These are phyloP conservation scores for Ustilago curta DNA, from an alignment of 1,284 basidiomycete species.

Conservation along the genomic window DNA sequence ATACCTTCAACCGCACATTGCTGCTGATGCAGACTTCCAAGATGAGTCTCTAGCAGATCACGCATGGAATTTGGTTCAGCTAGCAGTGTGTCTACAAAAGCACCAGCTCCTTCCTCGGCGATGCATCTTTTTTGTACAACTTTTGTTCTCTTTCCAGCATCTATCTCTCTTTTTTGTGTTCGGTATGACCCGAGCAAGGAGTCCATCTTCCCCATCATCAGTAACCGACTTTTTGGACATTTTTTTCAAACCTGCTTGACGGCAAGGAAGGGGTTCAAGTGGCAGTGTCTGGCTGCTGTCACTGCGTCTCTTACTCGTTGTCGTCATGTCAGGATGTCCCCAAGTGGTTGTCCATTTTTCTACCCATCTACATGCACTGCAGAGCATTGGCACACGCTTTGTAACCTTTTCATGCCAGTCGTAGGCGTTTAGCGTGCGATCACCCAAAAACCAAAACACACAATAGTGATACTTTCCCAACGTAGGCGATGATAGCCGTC, in stretches of 20 bases:
- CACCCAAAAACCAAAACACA: constrained; percentile 21
- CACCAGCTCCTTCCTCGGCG: constrained; percentile 7
- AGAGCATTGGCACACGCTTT: constrained; percentile 7
- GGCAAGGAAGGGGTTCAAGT: constrained; percentile 8
- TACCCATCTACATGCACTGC: constrained; percentile 10
- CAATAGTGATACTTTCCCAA: constrained; percentile 18
- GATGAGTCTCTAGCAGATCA: not conserved
- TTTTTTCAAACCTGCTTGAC: not conserved
- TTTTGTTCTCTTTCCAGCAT: constrained; percentile 23
- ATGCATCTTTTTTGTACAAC: constrained; percentile 18
- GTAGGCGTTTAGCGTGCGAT: constrained; percentile 12
- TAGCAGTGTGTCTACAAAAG: constrained; percentile 14
- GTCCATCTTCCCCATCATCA: not conserved
- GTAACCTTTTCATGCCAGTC: constrained; percentile 19
- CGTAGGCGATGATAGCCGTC: not conserved
- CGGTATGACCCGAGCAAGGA: constrained; percentile 18
- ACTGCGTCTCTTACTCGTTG: not conserved
- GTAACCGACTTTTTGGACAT: not conserved
- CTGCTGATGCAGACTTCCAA: constrained; percentile 1
- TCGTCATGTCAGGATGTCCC: not conserved
- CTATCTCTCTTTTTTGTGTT: constrained; percentile 8
- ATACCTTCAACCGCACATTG: constrained; percentile 3
- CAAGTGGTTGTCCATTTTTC: not conserved
- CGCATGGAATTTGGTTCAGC: not conserved
- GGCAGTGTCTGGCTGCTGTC: constrained; percentile 26